Evolutionary conservation across 345 rosid genomes (phyloP), one percentile per base, ranked within the genome.

Genomic region (Gossypium rotundifolium): DNA sequence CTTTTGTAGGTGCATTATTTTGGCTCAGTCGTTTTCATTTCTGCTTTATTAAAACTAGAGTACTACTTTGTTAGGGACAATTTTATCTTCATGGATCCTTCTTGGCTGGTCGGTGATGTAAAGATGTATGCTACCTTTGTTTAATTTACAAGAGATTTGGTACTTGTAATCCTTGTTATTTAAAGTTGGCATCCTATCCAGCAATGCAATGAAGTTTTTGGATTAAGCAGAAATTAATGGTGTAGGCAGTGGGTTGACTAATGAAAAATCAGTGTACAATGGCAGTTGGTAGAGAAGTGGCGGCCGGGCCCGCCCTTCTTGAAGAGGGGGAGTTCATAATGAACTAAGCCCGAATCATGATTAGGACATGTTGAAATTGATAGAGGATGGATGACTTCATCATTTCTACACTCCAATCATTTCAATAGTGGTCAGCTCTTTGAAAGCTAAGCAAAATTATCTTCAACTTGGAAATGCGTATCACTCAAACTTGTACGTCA

Each of bases 1-100:
- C 88, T 84, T 70, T 79, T 90, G 76, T 91, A 88, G 88, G 73
- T 78, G 68, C 69, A 54, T 61, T 53, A 59, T 22, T 40, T 46
- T 18, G 25, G 77, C 57, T 54, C 65, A 29, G 20, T 55, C 60
- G 6, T 59, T 66, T 74, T 13, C n/a, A 9, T 13, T 79, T 48
- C 48, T 23, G 20, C 55, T 62, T 46, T 38, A 66, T 60, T 46
- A 25, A 79, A 65, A 33, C 75, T 33, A 33, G 40, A 78, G 78
- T 33, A 42, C 70, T 76, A 76, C 78, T 78, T 64, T 65, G 71
- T 69, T 81, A 75, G 81, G 81, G 81, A 61, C 63, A 65, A 52
- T 49, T 23, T 79, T 62, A 74, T 67, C 69, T 58, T 78, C 48
- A 63, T 75, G 81, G 54, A 70, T 63, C 70, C 73, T 76, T 70